Evolutionary conservation across 208 protist species (phyloP), one percentile per base, ranked within the genome.

Genomic region (Crithidia bombi): DNA sequence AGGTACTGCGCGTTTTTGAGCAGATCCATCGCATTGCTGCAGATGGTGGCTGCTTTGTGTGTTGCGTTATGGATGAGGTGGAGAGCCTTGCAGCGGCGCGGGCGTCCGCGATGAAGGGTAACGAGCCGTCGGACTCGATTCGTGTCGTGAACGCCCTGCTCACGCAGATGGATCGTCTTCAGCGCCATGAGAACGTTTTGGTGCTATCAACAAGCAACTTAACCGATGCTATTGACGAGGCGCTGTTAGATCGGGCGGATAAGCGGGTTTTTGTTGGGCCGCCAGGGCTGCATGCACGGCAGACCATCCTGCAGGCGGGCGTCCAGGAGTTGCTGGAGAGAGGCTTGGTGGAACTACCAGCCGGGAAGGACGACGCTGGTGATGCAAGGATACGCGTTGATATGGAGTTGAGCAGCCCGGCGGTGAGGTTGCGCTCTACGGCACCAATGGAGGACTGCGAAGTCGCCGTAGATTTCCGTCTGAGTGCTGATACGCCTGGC

Each of bases 131-230:
- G 0, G 97, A 99, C 65, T 84, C 97, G 0, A 97, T 99, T 50
- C 77, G 98, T 26, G 96, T 98, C 3, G 93, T 97, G 23, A 97
- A 99, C 71, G 97, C 98, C 19, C 71, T 99, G 26, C 85, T 99
- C 1, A 99, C 98, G 9, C 98, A 99, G 73, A 66, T 99, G 14
- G 98, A 99, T 79, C 72, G 70, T 17, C 73, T 99, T 4, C 90
- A 97, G 75, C 39, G 66, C 2, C 75, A 78, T 39, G 59, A 38
- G 3, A 99, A 99, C 67, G 86, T 98, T 6, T 43, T 99, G 0
- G 81, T 99, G 0, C 73, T 99, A 3, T 75, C 97, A 14, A 99
- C 98, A 1, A 98, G 92, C 49, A 99, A 99, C 85, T 65, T 99
- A 17, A 98, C 93, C 1, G 79, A 67, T 3, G 97, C 97, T 2